Base-by-base conservation (phyloP, 352 stramenopile species). In the Pythium inflatum region DNA sequence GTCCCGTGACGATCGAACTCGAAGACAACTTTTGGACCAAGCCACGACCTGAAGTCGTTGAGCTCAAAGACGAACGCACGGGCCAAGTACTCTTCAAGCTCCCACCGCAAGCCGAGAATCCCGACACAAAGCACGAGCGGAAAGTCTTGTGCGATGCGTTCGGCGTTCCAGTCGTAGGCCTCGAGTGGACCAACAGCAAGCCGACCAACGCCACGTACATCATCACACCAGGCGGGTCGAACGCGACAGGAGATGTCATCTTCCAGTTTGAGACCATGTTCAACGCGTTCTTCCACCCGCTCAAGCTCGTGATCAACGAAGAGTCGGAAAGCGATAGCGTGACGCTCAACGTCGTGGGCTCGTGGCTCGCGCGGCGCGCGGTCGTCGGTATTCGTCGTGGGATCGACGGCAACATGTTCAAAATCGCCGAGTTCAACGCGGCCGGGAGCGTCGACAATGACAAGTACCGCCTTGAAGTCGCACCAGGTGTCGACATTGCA, bases 21-120 rank as follows among this genome's bases (percentile, higher is more conserved):
- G 63, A 70, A 16, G 63, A 70, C 63, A 60, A 64, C 14, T 70
- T 70, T 33, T 70, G 63, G 63, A 65, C 63, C 53, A 61, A 62
- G 53, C 49, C 53, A n/a, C 63, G 54, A 41, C 27, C 36, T 5
- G 41, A 70, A 16, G 53, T 59, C 25, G 18, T 54, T 3, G 63
- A 70, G 54, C 64, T 70, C 54, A 57, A 60, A 11, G 63, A 70
- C 63, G 40, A 51, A 24, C 53, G 45, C 41, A 51, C 63, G 45
- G 40, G 46, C 31, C 63, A 70, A 31, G 53, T 70, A 25, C 30
- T 70, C 18, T 70, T 70, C 54, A 40, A 43, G 13, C 22, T 70
- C 22, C 38, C 62, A 51, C 63, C 62, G 51, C 31, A 54, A 18
- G 50, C 45, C 54, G 53, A 43, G 11, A 55, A 64, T 22, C 22